Base-by-base conservation (phyloP, 306 rosid genomes). In the Vigna reflexopilosa region DNA sequence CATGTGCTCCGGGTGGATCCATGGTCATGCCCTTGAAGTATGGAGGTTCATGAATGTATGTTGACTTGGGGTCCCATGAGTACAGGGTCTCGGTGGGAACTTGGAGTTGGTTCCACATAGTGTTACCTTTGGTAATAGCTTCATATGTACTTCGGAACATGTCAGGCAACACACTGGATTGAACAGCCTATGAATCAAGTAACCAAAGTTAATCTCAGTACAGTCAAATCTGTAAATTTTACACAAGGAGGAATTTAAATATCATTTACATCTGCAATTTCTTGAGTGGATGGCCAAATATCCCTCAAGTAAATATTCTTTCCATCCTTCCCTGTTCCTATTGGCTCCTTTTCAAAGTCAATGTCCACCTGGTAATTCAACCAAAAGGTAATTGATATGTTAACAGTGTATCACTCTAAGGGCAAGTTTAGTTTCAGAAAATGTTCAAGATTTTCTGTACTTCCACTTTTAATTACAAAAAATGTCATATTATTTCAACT, bases 41-140 rank as follows among this genome's bases (percentile, higher is more conserved):
- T 66, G 99, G 99, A 45, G 99, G 99, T 51, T 96, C 99, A 6
- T 96, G 99, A 83, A 96, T 96, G 83, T 96, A 96, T 70, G 99
- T 96, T 64, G 99, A 96, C 68, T 79, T 89, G 68, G 99, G 83
- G 75, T 96, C 99, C 99, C 99, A 96, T 13, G 98, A 88, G 78
- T 96, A 96, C 61, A 93, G 88, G 62, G 85, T 87, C 77, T 83
- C 80, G n/a, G 85, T 81, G 70, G 98, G 92, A 78, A 96, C 97
- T 26, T 91, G 77, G 6, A 96, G 93, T 76, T 93, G 85, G 80
- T 96, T 96, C 99, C 99, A 95, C 87, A 87, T 95, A 7, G 96
- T 79, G 64, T 95, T 95, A 77, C 99, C 99, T 72, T 87, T 83
- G 14, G 99, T 95, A 70, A 95, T 95, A 68, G 99, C 66, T 86